A percentile compares a stretch with the other conserved stretches of the same genome.
These are phyloP conservation scores for Agaricus sinodeliciosus DNA, from an alignment of 768 basidiomycete species.

Conservation along the genomic window DNA sequence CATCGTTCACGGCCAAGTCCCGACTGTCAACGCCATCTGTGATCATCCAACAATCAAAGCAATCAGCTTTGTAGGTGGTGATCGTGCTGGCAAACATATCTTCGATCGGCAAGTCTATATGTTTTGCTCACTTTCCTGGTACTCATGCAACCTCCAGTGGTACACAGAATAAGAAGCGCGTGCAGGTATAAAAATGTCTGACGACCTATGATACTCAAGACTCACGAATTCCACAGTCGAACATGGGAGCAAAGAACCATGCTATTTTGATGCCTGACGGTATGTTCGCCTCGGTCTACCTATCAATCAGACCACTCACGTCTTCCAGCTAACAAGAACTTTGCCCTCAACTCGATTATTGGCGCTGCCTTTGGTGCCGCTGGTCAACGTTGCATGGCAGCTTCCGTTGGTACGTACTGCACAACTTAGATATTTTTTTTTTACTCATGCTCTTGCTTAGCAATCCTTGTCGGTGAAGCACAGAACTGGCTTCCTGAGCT, in stretches of 20 bases:
- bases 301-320: not conserved
- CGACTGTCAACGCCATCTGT: slow-evolving; percentile 91
- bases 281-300: slow-evolving; percentile 24
- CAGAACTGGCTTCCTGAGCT: slow-evolving; percentile 83
- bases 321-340: slow-evolving; percentile 77
- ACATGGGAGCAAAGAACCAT: slow-evolving; percentile 96
- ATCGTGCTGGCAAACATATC: slow-evolving; percentile 90
- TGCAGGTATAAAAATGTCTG: slow-evolving; percentile 42
- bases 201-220: not conserved
- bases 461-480: slow-evolving; percentile 76
- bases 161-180: slow-evolving; percentile 81
- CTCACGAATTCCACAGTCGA: slow-evolving; percentile 25
- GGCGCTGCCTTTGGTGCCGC: slow-evolving; percentile 97
- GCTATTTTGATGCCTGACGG: slow-evolving; percentile 92
- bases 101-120: slow-evolving; percentile 58
- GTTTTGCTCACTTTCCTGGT: not conserved
- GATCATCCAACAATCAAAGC: slow-evolving; percentile 89
- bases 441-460: slow-evolving; percentile 23
- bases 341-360: slow-evolving; percentile 84
- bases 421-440: not conserved
- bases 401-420: slow-evolving; percentile 69
- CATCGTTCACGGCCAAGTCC: slow-evolving; percentile 83
- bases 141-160: slow-evolving; percentile 41
- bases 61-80: slow-evolving; percentile 94
- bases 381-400: slow-evolving; percentile 95